Conservation (phyloP, 768 basidiomycete species). For the Termitomyces sp. region DNA sequence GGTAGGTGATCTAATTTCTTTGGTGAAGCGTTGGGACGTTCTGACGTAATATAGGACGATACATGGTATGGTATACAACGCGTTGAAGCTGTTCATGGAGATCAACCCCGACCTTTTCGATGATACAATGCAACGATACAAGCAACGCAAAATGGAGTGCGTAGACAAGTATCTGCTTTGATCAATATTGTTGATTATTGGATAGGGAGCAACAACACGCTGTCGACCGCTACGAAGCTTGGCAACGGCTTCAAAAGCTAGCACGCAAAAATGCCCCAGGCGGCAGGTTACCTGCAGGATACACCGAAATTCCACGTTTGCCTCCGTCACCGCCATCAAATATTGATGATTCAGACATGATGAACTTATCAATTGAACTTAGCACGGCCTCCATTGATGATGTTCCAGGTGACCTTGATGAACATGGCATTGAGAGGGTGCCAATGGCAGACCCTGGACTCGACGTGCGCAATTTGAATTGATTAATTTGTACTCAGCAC, state of each 20-base stretch:
- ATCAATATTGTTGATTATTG: not conserved
- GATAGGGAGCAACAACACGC: slow-evolving; percentile 84
- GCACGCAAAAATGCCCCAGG: slow-evolving; percentile 66
- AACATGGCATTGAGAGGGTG: slow-evolving; percentile 79
- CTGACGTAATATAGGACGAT: slow-evolving; percentile 67
- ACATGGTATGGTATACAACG: slow-evolving; percentile 99
- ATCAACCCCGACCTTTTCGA: slow-evolving; percentile 97
- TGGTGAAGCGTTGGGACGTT: not conserved
- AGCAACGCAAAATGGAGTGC: slow-evolving; percentile 78
- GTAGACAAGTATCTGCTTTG: slow-evolving; percentile 24
- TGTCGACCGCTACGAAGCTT: slow-evolving; percentile 79
- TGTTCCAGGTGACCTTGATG: slow-evolving; percentile 64
- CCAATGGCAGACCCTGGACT: slow-evolving; percentile 90
- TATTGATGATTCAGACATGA: slow-evolving; percentile 79
- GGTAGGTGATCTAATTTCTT: slow-evolving; percentile 49
- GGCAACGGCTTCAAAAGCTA: slow-evolving; percentile 78
- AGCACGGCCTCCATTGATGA: slow-evolving; percentile 79
- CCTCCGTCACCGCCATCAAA: slow-evolving; percentile 75
- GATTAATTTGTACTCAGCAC: not conserved
- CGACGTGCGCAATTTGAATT: slow-evolving; percentile 50
- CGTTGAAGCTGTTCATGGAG: slow-evolving; percentile 97
- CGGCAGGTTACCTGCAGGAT: slow-evolving; percentile 66
- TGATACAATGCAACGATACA: slow-evolving; percentile 89
- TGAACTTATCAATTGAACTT: slow-evolving; percentile 87
- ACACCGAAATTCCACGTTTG: slow-evolving; percentile 59